Conservation (phyloP, 441 rosid genomes). For the Caryocar brasiliense region DNA sequence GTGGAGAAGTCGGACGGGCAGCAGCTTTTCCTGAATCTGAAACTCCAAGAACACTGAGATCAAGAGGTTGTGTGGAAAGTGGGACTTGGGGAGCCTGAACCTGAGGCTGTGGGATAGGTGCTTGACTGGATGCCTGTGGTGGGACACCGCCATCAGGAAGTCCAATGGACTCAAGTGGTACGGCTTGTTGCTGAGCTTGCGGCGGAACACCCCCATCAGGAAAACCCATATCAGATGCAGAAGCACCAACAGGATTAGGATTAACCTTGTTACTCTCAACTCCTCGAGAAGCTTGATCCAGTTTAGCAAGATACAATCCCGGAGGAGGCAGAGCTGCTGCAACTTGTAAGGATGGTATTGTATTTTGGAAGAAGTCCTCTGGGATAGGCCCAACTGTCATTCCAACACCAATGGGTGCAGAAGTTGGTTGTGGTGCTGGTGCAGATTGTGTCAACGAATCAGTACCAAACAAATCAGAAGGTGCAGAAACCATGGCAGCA, state of each 20-base stretch:
- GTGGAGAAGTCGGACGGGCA: conserved; percentile 39
- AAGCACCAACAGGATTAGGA: conserved; percentile 31
- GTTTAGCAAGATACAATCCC: conserved; percentile 70
- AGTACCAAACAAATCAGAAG: conserved; percentile 64
- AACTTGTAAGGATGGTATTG: conserved; percentile 78
- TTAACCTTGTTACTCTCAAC: conserved; percentile 27
- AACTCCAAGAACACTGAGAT: conserved; percentile 85
- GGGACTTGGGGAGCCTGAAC: conserved; percentile 38
- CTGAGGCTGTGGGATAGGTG: conserved; percentile 33
- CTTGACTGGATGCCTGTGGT: conserved; percentile 45
- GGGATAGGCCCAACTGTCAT: conserved; percentile 66
- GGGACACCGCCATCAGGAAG: conserved; percentile 89
- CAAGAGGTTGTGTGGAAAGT: conserved; percentile 69
- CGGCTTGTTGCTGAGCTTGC: conserved; percentile 40
- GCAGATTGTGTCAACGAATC: conserved; percentile 43
- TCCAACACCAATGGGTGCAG: conserved; percentile 32
- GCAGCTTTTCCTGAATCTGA: conserved; percentile 63
- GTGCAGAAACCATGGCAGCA: conserved; percentile 42
- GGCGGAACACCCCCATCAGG: conserved; percentile 79
- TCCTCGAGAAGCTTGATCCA: conserved; percentile 56
- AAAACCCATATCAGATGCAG: conserved; percentile 50
- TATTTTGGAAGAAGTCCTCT: conserved; percentile 89
- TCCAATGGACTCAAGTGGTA: conserved; percentile 44
- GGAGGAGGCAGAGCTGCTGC: conserved; percentile 80
- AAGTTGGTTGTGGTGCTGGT: conserved; percentile 43